Base-by-base conservation (phyloP, 2,329 filamentous ascomycete genomes). In the Fusarium sp. region DNA sequence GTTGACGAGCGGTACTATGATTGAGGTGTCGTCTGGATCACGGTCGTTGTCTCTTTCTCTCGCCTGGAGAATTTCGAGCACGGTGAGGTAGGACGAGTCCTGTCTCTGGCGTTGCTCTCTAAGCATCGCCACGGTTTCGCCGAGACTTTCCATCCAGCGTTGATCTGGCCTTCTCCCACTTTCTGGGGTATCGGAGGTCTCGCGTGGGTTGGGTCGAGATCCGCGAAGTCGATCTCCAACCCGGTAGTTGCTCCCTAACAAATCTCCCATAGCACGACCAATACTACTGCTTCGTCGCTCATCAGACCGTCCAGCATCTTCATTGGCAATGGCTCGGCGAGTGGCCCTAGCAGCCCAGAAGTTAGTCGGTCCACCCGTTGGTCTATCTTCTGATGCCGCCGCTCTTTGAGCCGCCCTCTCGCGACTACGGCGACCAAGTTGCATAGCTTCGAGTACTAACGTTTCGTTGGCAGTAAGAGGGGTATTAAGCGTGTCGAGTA, bases 401-500 rank as follows among this genome's bases (percentile, higher is more conserved):
- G 68, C 64, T 69, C 72, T 72, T 26, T 78, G 72, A 44, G 72
- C 68, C 49, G 75, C 63, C 74, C 84, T 77, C 56, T 87, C 85
- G 42, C 84, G 81, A 18, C 85, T 82, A 24, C 85, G 82, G 34
- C 87, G 84, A 52, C 86, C 84, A 31, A 82, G 81, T 63, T 87
- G 84, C 28, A 88, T 81, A 4, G 87, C 86, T 61, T 89, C 86
- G 5, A 90, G 77, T 2, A 89, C 85, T 44, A 85, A 76, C 4
- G 85, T 85, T 68, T 90, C 88, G 50, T 87, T 86, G 2, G 83
- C 65, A 3, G 83, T 86, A 31, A 88, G 79, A 1, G 87, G 86
- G 33, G 81, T 79, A 55, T 88, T 86, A 28, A 86, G 76, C 33
- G 81, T 77, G 17, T 86, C 81, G 13, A 83, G 66, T 2, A 72